A percentile compares a stretch with the other conserved stretches of the same genome.
Conservation (phyloP, 208 protist species). For the Porcisia hertigi region DNA sequence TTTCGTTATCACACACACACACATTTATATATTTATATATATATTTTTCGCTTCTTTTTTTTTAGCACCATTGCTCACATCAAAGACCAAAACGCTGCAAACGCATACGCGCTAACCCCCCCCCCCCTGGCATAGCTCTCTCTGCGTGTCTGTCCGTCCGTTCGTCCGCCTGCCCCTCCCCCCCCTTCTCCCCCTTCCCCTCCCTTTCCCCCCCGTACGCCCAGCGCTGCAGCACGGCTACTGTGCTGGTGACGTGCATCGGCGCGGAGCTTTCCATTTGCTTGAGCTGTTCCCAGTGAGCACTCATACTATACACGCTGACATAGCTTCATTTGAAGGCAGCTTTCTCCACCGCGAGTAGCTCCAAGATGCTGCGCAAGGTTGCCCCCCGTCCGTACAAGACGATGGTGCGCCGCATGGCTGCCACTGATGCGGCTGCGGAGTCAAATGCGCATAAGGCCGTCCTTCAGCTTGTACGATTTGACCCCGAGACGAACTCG, state of each 20-base stretch:
- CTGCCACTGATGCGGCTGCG: conserved; percentile 52
- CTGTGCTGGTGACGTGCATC: too few species aligned
- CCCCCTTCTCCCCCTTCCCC: background rate
- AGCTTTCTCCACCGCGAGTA: background rate
- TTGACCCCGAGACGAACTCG: conserved; percentile 84
- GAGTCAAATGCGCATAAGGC: conserved; percentile 48
- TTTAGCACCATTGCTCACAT: background rate
- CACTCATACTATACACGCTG: background rate
- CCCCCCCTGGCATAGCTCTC: background rate
- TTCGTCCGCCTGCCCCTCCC: background rate
- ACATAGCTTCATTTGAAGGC: too few species aligned
- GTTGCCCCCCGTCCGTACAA: conserved; percentile 73
- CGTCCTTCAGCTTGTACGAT: conserved; percentile 85
- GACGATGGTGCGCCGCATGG: conserved; percentile 73
- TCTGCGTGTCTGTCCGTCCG: background rate
- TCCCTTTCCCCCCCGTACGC: too few species aligned
- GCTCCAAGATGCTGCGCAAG: conserved; percentile 67
- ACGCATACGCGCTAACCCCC: background rate
- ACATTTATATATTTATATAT: background rate
- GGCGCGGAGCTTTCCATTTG: too few species aligned
- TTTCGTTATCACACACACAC: too few species aligned
- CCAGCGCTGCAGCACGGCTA: too few species aligned
- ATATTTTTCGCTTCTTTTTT: background rate
- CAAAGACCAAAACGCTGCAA: background rate
- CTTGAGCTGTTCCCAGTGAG: background rate